Evolutionary conservation across 2,329 filamentous ascomycete species (phyloP).

Genomic region (Colletotrichum cordylinicola): DNA sequence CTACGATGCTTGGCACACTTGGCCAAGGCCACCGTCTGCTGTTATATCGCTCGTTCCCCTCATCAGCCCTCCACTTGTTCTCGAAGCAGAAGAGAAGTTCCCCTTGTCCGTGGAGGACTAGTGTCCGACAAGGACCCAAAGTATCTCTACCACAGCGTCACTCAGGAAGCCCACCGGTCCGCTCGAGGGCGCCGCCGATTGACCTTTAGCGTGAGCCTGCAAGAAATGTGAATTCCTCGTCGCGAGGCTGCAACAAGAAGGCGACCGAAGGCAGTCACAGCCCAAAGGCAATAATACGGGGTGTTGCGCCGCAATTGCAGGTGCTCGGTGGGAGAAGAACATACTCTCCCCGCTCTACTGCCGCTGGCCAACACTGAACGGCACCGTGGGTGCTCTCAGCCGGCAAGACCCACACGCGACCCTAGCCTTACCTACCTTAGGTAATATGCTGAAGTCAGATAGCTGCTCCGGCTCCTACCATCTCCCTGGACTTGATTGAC

Average conservation of each 20-base stretch:
- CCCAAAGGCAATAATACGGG: not conserved
- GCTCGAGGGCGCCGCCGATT: not conserved
- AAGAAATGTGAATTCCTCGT: not conserved
- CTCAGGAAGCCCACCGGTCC: not conserved
- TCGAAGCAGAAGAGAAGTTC: not conserved
- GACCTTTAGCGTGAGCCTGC: not conserved
- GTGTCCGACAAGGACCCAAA: not conserved
- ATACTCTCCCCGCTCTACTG: too few species aligned
- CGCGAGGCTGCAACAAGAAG: not conserved
- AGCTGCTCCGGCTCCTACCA: not conserved
- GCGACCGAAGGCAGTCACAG: not conserved
- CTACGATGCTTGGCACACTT: not conserved
- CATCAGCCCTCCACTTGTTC: not conserved
- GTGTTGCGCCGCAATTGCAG: too few species aligned
- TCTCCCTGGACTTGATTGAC: not conserved
- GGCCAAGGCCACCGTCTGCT: not conserved
- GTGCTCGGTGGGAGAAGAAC: too few species aligned
- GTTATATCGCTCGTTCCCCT: not conserved
- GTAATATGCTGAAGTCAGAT: not conserved
- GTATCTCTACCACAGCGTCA: not conserved
- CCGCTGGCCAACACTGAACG: not conserved
- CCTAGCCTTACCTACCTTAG: not conserved
- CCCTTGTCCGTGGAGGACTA: not conserved
- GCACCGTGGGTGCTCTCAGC: too few species aligned
- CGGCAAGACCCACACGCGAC: not conserved